Evolutionary conservation across 2,329 filamentous ascomycete genomes (phyloP).

Genomic region (Penicillium sp.): DNA sequence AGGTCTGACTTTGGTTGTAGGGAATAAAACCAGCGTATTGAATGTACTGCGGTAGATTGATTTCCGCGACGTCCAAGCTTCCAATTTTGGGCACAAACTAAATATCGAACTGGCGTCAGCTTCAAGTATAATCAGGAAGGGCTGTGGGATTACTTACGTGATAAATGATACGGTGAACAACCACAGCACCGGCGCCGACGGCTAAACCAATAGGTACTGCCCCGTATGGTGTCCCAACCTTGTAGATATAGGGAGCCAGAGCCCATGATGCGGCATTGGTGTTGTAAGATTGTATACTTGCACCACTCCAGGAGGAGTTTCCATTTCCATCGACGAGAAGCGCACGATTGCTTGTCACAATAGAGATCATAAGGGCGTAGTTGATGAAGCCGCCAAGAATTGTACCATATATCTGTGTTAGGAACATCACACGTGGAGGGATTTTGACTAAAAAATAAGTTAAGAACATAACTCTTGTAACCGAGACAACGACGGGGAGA

Average conservation of each 20-base stretch:
- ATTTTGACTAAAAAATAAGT: slow-evolving; percentile 44
- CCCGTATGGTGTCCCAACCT: slow-evolving; percentile 46
- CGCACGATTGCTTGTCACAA: slow-evolving; percentile 52
- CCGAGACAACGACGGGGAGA: slow-evolving; percentile 18
- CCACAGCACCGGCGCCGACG: slow-evolving; percentile 41
- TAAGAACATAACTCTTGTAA: slow-evolving; percentile 11
- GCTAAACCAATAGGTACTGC: slow-evolving; percentile 52
- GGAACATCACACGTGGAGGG: slow-evolving; percentile 56
- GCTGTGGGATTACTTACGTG: neutral
- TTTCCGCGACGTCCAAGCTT: slow-evolving; percentile 42
- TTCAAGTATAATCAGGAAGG: neutral
- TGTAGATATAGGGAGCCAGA: slow-evolving; percentile 56
- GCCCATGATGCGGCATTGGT: slow-evolving; percentile 45
- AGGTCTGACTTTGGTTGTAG: slow-evolving; percentile 57
- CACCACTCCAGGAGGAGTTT: slow-evolving; percentile 55
- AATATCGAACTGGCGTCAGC: neutral
- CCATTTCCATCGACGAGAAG: slow-evolving; percentile 50
- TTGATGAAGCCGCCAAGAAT: slow-evolving; percentile 56
- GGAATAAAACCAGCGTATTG: slow-evolving; percentile 57
- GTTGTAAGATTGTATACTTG: slow-evolving; percentile 48
- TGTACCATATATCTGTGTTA: slow-evolving; percentile 58
- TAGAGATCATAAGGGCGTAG: slow-evolving; percentile 58
- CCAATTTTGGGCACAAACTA: slow-evolving; percentile 52
- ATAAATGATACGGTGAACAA: slow-evolving; percentile 18
- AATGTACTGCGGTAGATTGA: slow-evolving; percentile 57